A percentile compares a stretch with the other conserved stretches of the same genome.
These are phyloP conservation scores for Hortaea werneckii DNA, from an alignment of 2,329 filamentous ascomycete genomes.

Conservation along the genomic window DNA sequence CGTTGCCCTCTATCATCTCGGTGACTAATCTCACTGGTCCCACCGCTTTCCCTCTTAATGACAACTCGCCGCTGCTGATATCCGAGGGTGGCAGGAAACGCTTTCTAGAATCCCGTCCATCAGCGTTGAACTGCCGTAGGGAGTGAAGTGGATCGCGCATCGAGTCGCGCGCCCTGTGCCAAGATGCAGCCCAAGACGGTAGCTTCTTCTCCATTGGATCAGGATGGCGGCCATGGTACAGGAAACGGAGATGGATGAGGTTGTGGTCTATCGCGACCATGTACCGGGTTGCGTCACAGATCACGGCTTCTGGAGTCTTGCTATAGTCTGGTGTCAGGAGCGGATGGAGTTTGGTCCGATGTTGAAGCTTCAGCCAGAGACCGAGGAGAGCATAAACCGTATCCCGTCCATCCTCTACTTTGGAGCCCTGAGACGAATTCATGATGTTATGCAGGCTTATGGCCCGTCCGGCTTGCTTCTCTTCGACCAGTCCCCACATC, in stretches of 20 bases:
- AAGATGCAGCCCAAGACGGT: neutral
- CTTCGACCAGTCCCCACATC: neutral
- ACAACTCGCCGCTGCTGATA: neutral
- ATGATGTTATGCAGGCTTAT: neutral
- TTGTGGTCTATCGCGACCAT: too few relatives aligned
- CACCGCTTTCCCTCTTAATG: neutral
- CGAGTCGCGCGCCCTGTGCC: neutral
- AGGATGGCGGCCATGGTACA: neutral
- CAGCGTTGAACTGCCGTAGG: neutral
- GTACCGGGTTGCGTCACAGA: neutral
- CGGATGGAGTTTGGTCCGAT: neutral
- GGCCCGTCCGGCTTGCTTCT: neutral
- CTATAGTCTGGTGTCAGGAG: neutral
- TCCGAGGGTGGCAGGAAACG: neutral
- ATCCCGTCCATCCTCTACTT: neutral
- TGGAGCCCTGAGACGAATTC: neutral
- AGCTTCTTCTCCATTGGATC: neutral
- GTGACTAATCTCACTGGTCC: neutral
- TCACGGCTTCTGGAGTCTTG: neutral
- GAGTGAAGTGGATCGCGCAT: neutral
- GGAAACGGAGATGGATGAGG: neutral
- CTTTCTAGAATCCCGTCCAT: neutral
- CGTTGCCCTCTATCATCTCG: neutral
- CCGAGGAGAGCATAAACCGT: neutral
- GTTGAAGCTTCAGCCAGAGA: neutral